Percentiles rank a stretch among this genome's conserved stretches.
phyloP scores from a whole-genome alignment of 2,329 filamentous ascomycete genomes.

The Gliomastix tumulicola region DNA sequence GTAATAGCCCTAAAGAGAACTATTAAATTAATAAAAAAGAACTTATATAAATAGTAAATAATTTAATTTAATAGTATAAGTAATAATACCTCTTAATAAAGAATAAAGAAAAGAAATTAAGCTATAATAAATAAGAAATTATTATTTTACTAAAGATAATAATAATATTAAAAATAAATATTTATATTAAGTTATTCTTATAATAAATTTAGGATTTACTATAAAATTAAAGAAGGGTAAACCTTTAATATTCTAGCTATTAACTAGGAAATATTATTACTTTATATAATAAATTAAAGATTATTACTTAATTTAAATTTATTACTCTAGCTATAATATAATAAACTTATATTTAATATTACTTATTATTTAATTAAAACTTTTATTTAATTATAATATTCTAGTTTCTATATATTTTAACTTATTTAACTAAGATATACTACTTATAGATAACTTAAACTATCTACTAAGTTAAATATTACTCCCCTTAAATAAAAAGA shows the following conservation, averaged over 20 bases:
- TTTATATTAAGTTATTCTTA: slow-evolving; percentile 1
- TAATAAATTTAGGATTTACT: slow-evolving; percentile 1
- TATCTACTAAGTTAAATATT: not conserved
- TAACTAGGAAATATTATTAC: not conserved
- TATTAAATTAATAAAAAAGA: not conserved
- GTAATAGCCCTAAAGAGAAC: not conserved
- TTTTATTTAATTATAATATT: not conserved
- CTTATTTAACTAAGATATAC: not conserved
- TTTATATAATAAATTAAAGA: not conserved
- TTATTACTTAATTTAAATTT: not conserved
- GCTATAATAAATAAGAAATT: not conserved
- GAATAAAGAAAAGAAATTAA: not conserved
- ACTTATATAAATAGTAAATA: not conserved
- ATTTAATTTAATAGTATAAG: not conserved
- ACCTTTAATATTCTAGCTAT: not conserved
- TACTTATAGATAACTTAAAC: not conserved
- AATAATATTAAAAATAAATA: not conserved
- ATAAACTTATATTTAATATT: not conserved
- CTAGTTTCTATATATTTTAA: not conserved
- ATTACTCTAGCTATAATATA: slow-evolving; percentile 1
- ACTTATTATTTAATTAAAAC: not conserved
- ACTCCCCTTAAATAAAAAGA: slow-evolving; percentile 1
- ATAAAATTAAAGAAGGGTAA: not conserved
- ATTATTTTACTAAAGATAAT: slow-evolving; percentile 2
- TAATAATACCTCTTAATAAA: slow-evolving; percentile 1